Base-by-base conservation (phyloP, 257 asterid species). In the Marsdenia floribunda region DNA sequence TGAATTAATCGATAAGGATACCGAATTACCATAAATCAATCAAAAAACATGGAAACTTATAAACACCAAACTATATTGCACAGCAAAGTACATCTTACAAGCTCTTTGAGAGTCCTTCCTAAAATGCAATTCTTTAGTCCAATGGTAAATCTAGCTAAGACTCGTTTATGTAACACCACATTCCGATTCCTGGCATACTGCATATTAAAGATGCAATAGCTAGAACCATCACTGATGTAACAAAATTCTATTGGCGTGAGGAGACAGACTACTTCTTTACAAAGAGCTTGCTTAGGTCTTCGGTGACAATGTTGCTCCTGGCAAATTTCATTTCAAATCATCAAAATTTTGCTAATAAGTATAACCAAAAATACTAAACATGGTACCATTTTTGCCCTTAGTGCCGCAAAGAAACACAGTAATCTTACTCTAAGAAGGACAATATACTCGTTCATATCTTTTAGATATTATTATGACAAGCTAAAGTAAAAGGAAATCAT, bases 241-340 rank as follows among this genome's bases (percentile, higher is more conserved):
- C 54, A 71, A 10, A 33, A 21, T 52, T 44, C 69, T 76, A 82
- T 61, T 86, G 77, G 29, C 84, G 26, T 21, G 91, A 76, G 64
- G 90, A 76, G 67, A 78, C 60, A 59, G 79, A 73, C 22, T 68
- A 53, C 85, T 79, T 88, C 82, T 86, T 85, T 82, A 84, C 90
- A 75, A 93, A 93, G 67, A 93, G 88, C 88, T 89, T 93, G 90
- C 82, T 88, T 69, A 93, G 81, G 86, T 93, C 97, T 82, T 93
- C 97, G 0, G 98, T 93, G 42, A 88, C 98, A 29, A 93, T 70
- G 69, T 93, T 93, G 90, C 97, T 91, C 95, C 97, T 93, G 91
- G 78, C 81, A 80, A 73, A 80, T 59, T 55, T 57, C 42, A 8
- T 38, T 63, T 0, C 40, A 61, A 57, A 50, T n/a, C 47, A 77